Base-by-base conservation (phyloP, 208 protist species). In the Acanthamoeba castellanii region DNA sequence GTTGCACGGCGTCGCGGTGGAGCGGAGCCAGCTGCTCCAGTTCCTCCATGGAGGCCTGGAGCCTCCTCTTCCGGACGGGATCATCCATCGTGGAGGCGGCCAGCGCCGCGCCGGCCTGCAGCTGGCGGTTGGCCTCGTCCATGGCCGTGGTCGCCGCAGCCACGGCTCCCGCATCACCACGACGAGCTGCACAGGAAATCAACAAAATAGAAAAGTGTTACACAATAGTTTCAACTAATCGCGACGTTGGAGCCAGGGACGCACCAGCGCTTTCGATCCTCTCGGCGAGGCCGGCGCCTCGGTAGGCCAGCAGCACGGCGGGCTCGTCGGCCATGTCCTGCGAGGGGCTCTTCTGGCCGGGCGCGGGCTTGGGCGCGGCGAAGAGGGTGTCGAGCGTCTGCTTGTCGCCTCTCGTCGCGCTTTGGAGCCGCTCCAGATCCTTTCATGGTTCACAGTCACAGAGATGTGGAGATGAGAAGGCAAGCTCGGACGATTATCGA, bases 251-350 rank as follows among this genome's bases (percentile, higher is more conserved):
- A 50, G 42, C 14, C 20, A 32, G n/a, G 1, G 27, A 25, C 22
- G 59, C 5, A 92, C 55, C 85, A 5, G 90, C 90, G 25, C 5
- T 7, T 61, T 78, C 90, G 22, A 94, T 8, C 66, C 22, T 82
- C 8, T 94, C 90, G 18, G 42, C 3, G 27, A 94, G 59, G n/a
- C 42, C 72, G 18, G 14, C 59, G 20, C 32, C 90, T 1, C 90
- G 27, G 47, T 47, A 30, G 45, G 70, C 90, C 32, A 82, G 14
- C 42, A 66, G 8, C 42, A 82, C 52, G 45, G 82, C 90, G 14
- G 42, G 66, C 90, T 94, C 90, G 52, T 94, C 90, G 8, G 30
- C 47, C 22, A 94, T 20, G n/a, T 82, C 90, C 72, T 94, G 66
- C 30, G 61, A 32, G n/a, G 90, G 90, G 27, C 22, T 20, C 32